Evolutionary conservation across 345 rosid genomes (phyloP).

Genomic region (Limnanthes douglasii): DNA sequence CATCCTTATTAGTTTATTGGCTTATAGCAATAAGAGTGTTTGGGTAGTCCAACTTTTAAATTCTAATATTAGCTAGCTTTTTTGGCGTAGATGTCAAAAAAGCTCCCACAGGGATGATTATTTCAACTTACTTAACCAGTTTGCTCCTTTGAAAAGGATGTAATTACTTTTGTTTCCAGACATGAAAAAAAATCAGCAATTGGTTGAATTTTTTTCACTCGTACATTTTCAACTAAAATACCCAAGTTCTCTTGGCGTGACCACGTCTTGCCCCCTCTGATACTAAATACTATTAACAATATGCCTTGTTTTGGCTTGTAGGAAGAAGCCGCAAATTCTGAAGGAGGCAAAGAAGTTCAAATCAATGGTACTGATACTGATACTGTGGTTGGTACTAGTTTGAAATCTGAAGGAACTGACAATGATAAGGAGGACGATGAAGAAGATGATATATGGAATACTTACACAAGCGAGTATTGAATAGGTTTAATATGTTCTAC

Average conservation of each 20-base stretch:
- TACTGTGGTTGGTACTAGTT: constrained; percentile 9
- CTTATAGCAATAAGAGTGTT: too few species aligned
- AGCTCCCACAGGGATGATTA: too few species aligned
- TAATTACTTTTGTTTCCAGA: constrained; percentile 2
- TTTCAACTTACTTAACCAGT: too few species aligned
- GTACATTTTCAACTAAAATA: neutral
- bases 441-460: constrained; percentile 7
- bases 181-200: neutral
- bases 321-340: constrained; percentile 21
- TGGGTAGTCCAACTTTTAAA: neutral
- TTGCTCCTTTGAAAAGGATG: constrained; percentile 10
- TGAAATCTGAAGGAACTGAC: constrained; percentile 16
- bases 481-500: too few species aligned
- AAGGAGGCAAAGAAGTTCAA: constrained; percentile 8
- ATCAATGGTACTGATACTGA: constrained; percentile 14
- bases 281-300: neutral
- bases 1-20: too few species aligned
- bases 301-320: constrained; percentile 10
- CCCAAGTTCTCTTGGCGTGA: neutral
- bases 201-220: neutral
- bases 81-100: too few species aligned
- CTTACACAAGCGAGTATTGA: constrained; percentile 10
- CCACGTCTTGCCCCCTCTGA: too few species aligned
- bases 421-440: constrained; percentile 9
- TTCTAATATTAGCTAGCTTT: neutral